Evolutionary conservation across 2,329 filamentous ascomycete genomes (phyloP).

Genomic region (Saccharata proteae): DNA sequence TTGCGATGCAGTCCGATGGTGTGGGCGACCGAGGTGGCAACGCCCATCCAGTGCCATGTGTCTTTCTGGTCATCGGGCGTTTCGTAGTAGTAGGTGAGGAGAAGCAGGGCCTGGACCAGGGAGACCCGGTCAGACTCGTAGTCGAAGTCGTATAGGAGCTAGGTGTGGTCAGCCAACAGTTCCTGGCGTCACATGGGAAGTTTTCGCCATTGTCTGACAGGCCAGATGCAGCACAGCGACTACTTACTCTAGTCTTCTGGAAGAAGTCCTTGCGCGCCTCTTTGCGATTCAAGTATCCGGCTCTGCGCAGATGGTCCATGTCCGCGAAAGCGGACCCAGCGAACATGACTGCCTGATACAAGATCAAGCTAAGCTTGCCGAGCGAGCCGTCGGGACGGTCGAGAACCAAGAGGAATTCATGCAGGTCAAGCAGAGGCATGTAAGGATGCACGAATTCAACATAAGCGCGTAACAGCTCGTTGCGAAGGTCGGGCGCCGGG

Average conservation of each 20-base stretch:
- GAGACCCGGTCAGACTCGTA: constrained; percentile 84
- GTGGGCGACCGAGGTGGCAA: constrained; percentile 83
- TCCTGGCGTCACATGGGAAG: neutral
- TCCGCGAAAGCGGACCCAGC: constrained; percentile 81
- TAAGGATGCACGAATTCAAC: constrained; percentile 86
- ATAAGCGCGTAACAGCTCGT: constrained; percentile 70
- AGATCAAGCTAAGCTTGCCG: constrained; percentile 66
- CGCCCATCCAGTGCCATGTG: constrained; percentile 98
- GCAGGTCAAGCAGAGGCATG: constrained; percentile 71
- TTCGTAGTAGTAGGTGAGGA: constrained; percentile 98
- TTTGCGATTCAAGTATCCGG: constrained; percentile 67
- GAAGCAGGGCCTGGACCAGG: constrained; percentile 73
- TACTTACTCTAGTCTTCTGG: constrained; percentile 66
- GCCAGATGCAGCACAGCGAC: constrained; percentile 1
- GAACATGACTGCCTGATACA: constrained; percentile 95
- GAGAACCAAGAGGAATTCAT: constrained; percentile 49
- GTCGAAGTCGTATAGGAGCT: constrained; percentile 89
- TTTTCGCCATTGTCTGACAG: neutral
- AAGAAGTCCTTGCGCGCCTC: constrained; percentile 81
- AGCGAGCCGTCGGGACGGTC: constrained; percentile 55
- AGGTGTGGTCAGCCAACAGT: constrained; percentile 9
- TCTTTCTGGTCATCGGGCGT: constrained; percentile 95
- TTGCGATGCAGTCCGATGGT: constrained; percentile 89
- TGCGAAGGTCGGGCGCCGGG: constrained; percentile 57
- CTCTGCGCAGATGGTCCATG: constrained; percentile 60